Evolutionary conservation across 2,329 filamentous ascomycete species (phyloP).

Genomic region (Mycosphaerelloides madeirae): DNA sequence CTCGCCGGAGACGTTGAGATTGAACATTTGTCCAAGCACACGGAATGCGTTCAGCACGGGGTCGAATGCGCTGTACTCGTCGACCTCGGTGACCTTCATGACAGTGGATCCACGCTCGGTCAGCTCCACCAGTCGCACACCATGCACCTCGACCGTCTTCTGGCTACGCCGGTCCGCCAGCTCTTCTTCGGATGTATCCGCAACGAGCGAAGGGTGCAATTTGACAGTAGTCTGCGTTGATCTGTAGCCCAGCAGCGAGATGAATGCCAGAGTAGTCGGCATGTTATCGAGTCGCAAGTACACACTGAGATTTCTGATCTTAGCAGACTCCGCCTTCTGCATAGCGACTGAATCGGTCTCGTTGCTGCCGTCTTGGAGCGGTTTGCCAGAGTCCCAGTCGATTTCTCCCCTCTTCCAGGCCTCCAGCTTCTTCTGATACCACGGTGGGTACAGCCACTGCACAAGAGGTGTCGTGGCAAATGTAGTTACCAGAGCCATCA

Average conservation of each 20-base stretch:
- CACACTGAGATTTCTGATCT: conserved; percentile 65
- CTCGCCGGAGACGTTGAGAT: conserved; percentile 75
- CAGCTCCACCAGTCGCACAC: conserved; percentile 78
- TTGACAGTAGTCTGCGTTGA: conserved; percentile 38
- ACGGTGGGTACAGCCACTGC: conserved; percentile 67
- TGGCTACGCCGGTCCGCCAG: conserved; percentile 2
- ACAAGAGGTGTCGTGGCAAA: conserved; percentile 77
- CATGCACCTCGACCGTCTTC: conserved; percentile 54
- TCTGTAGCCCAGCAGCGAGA: conserved; percentile 67
- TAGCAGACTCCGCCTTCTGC: conserved; percentile 48
- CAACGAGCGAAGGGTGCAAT: conserved; percentile 33
- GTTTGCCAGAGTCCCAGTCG: conserved; percentile 70
- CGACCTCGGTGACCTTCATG: conserved; percentile 83
- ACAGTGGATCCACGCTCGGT: conserved; percentile 91
- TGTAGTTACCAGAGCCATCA: conserved; percentile 86
- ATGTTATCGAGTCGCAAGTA: conserved; percentile 82
- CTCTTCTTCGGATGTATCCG: conserved; percentile 12
- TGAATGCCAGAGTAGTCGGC: conserved; percentile 73
- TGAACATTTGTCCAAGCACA: conserved; percentile 78
- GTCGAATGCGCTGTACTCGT: conserved; percentile 62
- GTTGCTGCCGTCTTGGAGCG: conserved; percentile 33
- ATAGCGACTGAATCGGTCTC: conserved; percentile 33
- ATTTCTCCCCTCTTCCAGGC: conserved; percentile 80
- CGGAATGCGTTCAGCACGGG: conserved; percentile 89
- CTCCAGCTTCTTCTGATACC: conserved; percentile 69